Conservation (phyloP, 1,284 basidiomycete species). For the Prillingera fragicola region DNA sequence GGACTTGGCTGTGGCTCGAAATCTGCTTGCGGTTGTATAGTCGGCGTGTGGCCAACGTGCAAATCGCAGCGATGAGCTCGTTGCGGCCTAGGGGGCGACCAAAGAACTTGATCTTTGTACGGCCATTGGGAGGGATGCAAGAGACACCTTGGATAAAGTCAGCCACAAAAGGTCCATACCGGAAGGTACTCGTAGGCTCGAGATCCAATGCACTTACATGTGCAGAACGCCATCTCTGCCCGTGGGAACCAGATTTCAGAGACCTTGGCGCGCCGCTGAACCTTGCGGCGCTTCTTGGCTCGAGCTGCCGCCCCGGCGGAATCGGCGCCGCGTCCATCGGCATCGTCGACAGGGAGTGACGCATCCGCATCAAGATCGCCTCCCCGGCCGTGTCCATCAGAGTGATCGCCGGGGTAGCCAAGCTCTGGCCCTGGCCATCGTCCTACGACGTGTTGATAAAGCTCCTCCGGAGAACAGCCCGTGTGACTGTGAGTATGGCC, state of each 20-base stretch:
- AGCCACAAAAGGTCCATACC: neutral
- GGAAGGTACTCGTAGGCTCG: neutral
- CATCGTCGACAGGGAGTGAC: neutral
- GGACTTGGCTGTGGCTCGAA: slow-evolving; percentile 46
- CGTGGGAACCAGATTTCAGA: slow-evolving; percentile 22
- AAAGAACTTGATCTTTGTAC: slow-evolving; percentile 49
- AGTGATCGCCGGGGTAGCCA: slow-evolving; percentile 11
- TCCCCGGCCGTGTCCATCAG: slow-evolving; percentile 7
- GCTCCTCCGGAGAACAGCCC: slow-evolving; percentile 11
- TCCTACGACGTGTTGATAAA: slow-evolving; percentile 17
- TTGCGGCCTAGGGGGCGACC: slow-evolving; percentile 53
- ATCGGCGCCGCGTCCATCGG: slow-evolving; percentile 2
- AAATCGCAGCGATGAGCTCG: slow-evolving; percentile 53
- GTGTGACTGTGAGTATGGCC: too few relatives aligned
- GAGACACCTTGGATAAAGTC: slow-evolving; percentile 18
- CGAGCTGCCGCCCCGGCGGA: slow-evolving; percentile 9
- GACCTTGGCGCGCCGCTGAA: slow-evolving; percentile 13
- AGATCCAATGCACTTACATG: slow-evolving; percentile 11
- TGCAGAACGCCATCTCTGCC: slow-evolving; percentile 22
- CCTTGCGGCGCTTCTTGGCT: slow-evolving; percentile 21
- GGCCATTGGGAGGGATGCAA: slow-evolving; percentile 24
- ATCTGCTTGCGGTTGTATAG: slow-evolving; percentile 45
- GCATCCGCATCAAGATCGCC: neutral
- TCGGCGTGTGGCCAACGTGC: slow-evolving; percentile 49
- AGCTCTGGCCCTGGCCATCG: slow-evolving; percentile 11